Evolutionary conservation across 768 basidiomycete genomes (phyloP).

Genomic region (Ramaria sp.): DNA sequence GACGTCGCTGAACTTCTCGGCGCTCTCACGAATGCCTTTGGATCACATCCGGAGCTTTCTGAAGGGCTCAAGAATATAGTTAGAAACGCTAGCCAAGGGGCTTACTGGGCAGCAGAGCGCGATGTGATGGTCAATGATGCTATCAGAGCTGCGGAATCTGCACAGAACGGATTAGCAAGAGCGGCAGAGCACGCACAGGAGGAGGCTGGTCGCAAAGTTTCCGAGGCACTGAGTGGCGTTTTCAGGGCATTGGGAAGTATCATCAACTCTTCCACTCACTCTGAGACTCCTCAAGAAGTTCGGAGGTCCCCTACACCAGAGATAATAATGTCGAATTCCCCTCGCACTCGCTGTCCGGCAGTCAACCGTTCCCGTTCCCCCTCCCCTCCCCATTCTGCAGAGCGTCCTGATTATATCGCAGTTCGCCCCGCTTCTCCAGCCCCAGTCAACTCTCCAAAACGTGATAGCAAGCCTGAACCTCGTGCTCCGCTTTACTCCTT

Average conservation of each 20-base stretch:
- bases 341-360: slow-evolving; percentile 5
- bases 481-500: not conserved
- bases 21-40: slow-evolving; percentile 42
- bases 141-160: slow-evolving; percentile 23
- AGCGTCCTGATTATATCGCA: no score
- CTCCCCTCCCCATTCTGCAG: not conserved
- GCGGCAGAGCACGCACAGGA: slow-evolving; percentile 44
- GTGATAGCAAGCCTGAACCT: not conserved
- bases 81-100: slow-evolving; percentile 48
- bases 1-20: slow-evolving; percentile 56
- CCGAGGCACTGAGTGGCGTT: slow-evolving; percentile 50
- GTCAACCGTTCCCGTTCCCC: not conserved
- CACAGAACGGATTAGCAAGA: slow-evolving; percentile 21
- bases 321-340: not conserved
- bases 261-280: not conserved
- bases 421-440: not conserved
- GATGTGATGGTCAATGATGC: slow-evolving; percentile 7
- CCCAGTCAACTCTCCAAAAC: not conserved
- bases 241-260: slow-evolving; percentile 39
- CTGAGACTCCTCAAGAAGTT: no score
- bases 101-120: slow-evolving; percentile 61
- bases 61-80: slow-evolving; percentile 56
- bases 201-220: slow-evolving; percentile 52
- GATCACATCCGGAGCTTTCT: slow-evolving; percentile 60
- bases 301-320: no score